Evolutionary conservation across 148 eudicot species (phyloP).

Genomic region (Arctostaphylos glauca): DNA sequence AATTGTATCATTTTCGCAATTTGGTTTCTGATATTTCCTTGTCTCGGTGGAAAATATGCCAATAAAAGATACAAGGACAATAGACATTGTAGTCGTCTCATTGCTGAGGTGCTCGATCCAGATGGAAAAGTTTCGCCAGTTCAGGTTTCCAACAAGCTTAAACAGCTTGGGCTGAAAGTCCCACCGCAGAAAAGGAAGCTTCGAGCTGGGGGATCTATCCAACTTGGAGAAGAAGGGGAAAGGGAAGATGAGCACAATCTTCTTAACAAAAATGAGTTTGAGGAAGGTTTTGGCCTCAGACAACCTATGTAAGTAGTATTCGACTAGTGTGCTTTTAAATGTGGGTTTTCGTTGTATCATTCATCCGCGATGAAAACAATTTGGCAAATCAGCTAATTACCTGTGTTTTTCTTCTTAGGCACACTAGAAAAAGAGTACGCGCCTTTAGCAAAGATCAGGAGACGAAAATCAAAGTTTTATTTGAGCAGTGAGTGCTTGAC

Average conservation of each 20-base stretch:
- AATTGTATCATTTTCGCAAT: neutral
- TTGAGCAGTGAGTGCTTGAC: constrained; percentile 68
- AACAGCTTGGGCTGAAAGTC: constrained; percentile 55
- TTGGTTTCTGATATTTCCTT: constrained; percentile 10
- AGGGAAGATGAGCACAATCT: constrained; percentile 20
- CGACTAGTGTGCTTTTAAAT: neutral
- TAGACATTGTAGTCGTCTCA: constrained; percentile 47
- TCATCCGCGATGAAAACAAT: neutral
- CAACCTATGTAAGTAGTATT: constrained; percentile 48
- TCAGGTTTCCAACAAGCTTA: constrained; percentile 62
- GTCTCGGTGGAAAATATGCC: constrained; percentile 15
- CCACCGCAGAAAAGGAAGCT: constrained; percentile 40
- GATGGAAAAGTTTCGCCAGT: constrained; percentile 51
- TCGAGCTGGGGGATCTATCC: constrained; percentile 24
- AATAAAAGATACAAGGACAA: constrained; percentile 56
- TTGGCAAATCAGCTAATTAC: neutral
- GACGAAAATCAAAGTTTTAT: constrained; percentile 56
- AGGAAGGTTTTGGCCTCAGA: constrained; percentile 33
- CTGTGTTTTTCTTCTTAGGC: constrained; percentile 33
- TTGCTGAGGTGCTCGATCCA: constrained; percentile 60
- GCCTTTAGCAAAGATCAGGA: constrained; percentile 72
- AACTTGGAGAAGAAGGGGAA: constrained; percentile 24
- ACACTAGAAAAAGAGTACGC: constrained; percentile 66
- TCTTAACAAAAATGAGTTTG: constrained; percentile 23
- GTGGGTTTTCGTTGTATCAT: neutral